These are phyloP conservation scores for Thalassiosira mediterranea DNA, from an alignment of 352 stramenopile genomes.

Conservation along the genomic window DNA sequence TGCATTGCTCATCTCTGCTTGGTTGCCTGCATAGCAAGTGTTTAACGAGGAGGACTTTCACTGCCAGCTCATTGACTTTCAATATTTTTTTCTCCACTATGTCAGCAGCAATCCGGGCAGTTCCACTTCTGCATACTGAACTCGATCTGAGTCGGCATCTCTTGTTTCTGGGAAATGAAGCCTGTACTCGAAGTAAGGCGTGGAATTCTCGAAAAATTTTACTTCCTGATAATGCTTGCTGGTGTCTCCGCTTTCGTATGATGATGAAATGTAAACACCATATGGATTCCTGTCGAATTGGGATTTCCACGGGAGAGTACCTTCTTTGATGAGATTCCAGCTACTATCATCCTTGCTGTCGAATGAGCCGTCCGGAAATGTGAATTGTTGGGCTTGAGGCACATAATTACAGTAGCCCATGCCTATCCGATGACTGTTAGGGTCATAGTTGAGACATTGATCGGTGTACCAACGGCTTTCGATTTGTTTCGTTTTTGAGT, in stretches of 20 bases:
- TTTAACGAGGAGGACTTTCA: no score
- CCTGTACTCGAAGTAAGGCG: conserved; percentile 48
- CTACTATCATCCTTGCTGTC: neutral
- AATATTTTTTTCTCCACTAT: no score
- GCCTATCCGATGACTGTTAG: neutral
- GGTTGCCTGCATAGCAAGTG: no score
- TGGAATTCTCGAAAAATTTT: conserved; percentile 37
- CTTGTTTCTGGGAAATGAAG: conserved; percentile 38
- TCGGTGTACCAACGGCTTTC: neutral
- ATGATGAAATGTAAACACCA: conserved; percentile 26
- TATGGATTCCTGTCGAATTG: conserved; percentile 39
- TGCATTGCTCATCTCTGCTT: no score
- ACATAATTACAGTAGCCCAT: neutral
- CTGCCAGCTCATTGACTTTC: no score
- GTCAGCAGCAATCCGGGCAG: conserved; percentile 23
- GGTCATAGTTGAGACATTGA: neutral
- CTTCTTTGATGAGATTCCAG: conserved; percentile 2
- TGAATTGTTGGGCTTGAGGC: neutral
- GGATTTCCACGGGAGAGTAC: conserved; percentile 25
- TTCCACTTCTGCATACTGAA: conserved; percentile 51
- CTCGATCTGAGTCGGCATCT: conserved; percentile 3
- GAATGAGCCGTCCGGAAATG: neutral
- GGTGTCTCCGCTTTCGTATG: conserved; percentile 37
- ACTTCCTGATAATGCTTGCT: conserved; percentile 36
- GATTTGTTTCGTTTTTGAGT: neutral